These are phyloP conservation scores for Vitis riparia DNA, from an alignment of 164 flowering plant genomes.

Conservation along the genomic window DNA sequence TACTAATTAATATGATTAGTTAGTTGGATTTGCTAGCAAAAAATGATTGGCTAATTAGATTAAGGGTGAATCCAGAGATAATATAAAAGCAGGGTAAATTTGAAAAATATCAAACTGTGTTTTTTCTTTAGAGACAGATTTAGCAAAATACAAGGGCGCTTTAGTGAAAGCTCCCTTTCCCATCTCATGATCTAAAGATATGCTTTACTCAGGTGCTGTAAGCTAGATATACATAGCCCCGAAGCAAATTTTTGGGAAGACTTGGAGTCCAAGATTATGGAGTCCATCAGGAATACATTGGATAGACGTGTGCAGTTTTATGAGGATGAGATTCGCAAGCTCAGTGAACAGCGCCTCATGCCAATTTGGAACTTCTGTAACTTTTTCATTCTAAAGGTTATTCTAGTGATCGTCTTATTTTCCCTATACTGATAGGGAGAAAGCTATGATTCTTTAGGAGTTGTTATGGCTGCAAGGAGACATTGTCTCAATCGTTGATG, in stretches of 20 bases:
- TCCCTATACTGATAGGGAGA: neutral
- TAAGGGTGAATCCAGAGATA: neutral
- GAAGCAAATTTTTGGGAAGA: slow-evolving; percentile 95
- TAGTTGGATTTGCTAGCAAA: neutral
- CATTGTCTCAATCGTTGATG: too few species aligned
- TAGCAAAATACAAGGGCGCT: neutral
- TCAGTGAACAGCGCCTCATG: slow-evolving; percentile 91
- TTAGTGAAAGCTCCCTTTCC: neutral
- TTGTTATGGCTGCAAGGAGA: neutral
- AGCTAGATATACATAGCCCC: slow-evolving; percentile 75
- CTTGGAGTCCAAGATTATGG: slow-evolving; percentile 80
- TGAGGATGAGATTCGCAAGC: slow-evolving; percentile 97
- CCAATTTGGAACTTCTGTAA: slow-evolving; percentile 97
- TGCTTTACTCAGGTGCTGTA: slow-evolving; percentile 74
- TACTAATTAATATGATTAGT: neutral
- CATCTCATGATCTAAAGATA: neutral
- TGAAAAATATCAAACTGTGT: too few species aligned
- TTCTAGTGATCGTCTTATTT: neutral
- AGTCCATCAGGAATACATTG: slow-evolving; percentile 81
- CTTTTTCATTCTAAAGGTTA: slow-evolving; percentile 92
- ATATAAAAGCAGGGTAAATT: neutral
- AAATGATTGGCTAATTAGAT: too few species aligned
- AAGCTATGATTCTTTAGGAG: neutral
- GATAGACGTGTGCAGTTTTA: slow-evolving; percentile 93
- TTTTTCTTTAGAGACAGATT: neutral